phyloP scores from a whole-genome alignment of 2,329 filamentous ascomycete species.

The Hypoxylon sp. region DNA sequence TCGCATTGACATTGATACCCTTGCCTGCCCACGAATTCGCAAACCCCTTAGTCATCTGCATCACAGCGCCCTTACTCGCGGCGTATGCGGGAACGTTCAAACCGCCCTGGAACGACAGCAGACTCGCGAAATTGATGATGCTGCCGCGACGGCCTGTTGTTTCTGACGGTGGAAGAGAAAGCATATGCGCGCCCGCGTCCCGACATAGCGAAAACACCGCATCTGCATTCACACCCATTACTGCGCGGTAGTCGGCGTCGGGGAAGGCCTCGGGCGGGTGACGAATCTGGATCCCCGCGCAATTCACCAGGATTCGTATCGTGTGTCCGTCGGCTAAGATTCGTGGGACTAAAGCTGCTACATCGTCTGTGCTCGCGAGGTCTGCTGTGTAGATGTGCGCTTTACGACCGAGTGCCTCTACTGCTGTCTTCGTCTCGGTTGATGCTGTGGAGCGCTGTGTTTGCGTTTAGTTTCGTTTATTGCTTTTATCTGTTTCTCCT shows the following conservation, averaged over 20 bases:
- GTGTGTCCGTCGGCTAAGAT: constrained; percentile 74
- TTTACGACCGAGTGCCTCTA: constrained; percentile 76
- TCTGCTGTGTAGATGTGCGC: constrained; percentile 78
- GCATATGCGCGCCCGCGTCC: constrained; percentile 85
- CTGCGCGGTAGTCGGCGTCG: constrained; percentile 81
- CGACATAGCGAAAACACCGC: constrained; percentile 84
- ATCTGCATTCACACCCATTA: constrained; percentile 89
- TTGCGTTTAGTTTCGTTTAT: constrained; percentile 10
- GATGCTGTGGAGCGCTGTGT: constrained; percentile 60
- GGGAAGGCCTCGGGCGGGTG: constrained; percentile 84
- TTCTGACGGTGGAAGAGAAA: constrained; percentile 65
- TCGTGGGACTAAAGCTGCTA: constrained; percentile 71
- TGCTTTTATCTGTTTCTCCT: neutral
- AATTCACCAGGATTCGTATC: constrained; percentile 86
- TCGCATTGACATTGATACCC: constrained; percentile 87
- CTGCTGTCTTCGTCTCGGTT: constrained; percentile 69
- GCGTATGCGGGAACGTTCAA: constrained; percentile 91
- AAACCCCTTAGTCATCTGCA: constrained; percentile 86
- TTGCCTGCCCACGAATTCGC: constrained; percentile 88
- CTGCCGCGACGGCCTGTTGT: constrained; percentile 72
- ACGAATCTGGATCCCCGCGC: constrained; percentile 86
- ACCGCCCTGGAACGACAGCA: constrained; percentile 88
- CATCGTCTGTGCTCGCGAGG: constrained; percentile 72
- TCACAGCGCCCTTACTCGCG: constrained; percentile 86
- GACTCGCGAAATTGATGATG: constrained; percentile 87